phyloP scores from a whole-genome alignment of 331 rosid species.

The Phaseolus coccineus region DNA sequence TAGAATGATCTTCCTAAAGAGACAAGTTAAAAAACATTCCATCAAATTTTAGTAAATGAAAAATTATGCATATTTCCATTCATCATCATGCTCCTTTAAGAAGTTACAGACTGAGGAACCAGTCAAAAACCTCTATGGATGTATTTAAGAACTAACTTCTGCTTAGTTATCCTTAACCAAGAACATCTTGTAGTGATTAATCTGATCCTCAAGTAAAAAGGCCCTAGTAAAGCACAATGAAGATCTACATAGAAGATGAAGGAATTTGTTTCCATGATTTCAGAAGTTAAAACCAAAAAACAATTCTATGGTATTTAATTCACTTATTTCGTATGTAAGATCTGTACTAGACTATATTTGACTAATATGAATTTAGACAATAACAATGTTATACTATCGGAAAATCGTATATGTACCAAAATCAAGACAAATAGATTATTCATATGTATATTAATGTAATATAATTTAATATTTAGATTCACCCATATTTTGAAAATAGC shows the following conservation, averaged over 20 bases:
- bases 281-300: neutral
- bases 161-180: neutral
- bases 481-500: slow-evolving; percentile 10
- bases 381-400: neutral
- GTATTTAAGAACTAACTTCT: neutral
- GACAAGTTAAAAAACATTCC: neutral
- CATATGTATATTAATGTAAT: neutral
- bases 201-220: neutral
- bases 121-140: neutral
- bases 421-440: slow-evolving; percentile 2
- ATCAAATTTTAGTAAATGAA: neutral
- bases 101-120: neutral
- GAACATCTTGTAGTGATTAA: neutral
- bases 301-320: neutral
- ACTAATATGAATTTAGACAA: neutral
- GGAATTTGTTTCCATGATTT: neutral
- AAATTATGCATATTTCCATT: slow-evolving; percentile 68
- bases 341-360: neutral
- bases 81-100: neutral
- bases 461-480: neutral
- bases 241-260: neutral
- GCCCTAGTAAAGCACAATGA: neutral
- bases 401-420: neutral
- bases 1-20: neutral
- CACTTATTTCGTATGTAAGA: neutral